phyloP scores from a whole-genome alignment of 768 basidiomycete genomes.

The Boletus rufocinnamomeus region DNA sequence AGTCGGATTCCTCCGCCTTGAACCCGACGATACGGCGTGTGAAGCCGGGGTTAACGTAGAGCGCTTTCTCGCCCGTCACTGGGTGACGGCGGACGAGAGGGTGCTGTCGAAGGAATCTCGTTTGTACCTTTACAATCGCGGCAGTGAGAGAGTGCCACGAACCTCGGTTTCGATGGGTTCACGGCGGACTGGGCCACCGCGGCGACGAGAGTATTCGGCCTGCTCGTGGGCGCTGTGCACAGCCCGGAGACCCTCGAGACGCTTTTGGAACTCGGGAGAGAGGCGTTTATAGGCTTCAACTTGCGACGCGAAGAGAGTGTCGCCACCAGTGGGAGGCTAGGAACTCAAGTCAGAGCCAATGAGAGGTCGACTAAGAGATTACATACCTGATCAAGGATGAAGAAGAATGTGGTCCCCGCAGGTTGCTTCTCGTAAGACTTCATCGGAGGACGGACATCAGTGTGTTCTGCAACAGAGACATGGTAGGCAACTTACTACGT shows the following conservation, averaged over 20 bases:
- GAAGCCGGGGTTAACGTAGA: slow-evolving; percentile 59
- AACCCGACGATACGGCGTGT: not conserved
- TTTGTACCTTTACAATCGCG: not conserved
- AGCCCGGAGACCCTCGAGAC: slow-evolving; percentile 57
- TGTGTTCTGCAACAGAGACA: not conserved
- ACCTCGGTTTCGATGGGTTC: not conserved
- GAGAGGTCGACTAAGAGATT: too few species aligned
- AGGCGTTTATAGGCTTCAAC: slow-evolving; percentile 62
- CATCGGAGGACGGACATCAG: not conserved
- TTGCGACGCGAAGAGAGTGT: slow-evolving; percentile 58
- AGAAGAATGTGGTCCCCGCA: slow-evolving; percentile 58
- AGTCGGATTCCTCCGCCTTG: slow-evolving; percentile 56
- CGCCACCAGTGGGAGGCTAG: slow-evolving; percentile 43
- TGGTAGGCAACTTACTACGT: not conserved
- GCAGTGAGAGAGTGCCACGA: not conserved
- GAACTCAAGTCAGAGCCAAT: slow-evolving; percentile 6
- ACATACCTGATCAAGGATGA: slow-evolving; percentile 50
- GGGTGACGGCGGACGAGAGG: slow-evolving; percentile 60
- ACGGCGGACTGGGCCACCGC: not conserved
- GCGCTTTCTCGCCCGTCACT: slow-evolving; percentile 46
- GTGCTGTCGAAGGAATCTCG: not conserved
- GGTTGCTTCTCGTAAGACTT: slow-evolving; percentile 58
- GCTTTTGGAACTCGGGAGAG: slow-evolving; percentile 54
- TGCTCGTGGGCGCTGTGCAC: slow-evolving; percentile 58
- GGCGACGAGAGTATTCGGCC: slow-evolving; percentile 42